phyloP scores from a whole-genome alignment of 805 yeast genomes.

The Candida schatavii region DNA sequence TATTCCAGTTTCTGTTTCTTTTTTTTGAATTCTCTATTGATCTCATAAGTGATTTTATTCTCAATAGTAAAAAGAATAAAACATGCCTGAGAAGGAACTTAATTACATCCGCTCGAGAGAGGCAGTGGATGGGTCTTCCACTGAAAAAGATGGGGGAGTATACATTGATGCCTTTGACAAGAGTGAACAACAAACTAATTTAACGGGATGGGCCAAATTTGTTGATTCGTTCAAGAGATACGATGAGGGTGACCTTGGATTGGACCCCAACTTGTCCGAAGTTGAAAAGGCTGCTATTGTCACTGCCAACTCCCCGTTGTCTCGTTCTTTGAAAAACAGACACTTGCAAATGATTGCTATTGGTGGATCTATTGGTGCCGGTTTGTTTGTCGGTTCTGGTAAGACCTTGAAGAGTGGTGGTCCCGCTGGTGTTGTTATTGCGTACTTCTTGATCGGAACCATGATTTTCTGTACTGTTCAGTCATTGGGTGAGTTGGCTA shows the following conservation, averaged over 20 bases:
- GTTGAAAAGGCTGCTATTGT: constrained; percentile 33
- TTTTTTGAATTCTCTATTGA: constrained; percentile 10
- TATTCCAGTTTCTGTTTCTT: too few relatives aligned
- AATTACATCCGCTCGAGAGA: constrained; percentile 38
- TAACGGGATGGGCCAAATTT: constrained; percentile 18
- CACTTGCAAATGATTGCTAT: constrained; percentile 80
- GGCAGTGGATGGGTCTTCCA: constrained; percentile 29
- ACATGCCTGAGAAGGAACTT: constrained; percentile 42
- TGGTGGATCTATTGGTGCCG: constrained; percentile 84
- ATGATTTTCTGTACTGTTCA: constrained; percentile 61
- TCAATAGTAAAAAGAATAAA: constrained; percentile 8
- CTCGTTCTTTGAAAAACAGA: constrained; percentile 54
- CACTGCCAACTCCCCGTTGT: constrained; percentile 49
- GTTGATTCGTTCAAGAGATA: constrained; percentile 31
- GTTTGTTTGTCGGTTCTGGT: constrained; percentile 75
- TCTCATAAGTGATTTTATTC: too few relatives aligned
- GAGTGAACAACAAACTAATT: constrained; percentile 2
- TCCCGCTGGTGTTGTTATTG: constrained; percentile 68
- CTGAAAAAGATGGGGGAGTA: constrained; percentile 38
- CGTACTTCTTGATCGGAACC: constrained; percentile 53
- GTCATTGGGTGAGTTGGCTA: constrained; percentile 59
- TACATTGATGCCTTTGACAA: constrained; percentile 27
- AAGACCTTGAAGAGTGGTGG: constrained; percentile 62
- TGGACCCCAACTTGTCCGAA: constrained; percentile 33
- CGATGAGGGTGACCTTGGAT: constrained; percentile 34